Evolutionary conservation across 768 basidiomycete genomes (phyloP).

Genomic region (Leccinum broughii): DNA sequence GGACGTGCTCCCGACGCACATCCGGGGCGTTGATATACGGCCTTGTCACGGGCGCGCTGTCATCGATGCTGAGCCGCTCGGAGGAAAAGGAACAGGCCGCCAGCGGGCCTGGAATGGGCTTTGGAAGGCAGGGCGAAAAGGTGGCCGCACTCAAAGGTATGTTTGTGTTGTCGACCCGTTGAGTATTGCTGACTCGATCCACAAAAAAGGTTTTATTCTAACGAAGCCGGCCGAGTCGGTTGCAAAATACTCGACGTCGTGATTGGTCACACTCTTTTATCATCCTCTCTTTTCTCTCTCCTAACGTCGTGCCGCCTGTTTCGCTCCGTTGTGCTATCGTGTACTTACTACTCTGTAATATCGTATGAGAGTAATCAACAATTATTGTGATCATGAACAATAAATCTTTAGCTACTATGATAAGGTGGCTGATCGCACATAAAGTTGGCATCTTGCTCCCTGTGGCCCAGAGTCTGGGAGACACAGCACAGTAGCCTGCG

Average conservation of each 20-base stretch:
- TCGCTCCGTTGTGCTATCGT: conserved; percentile 9
- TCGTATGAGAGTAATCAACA: not conserved
- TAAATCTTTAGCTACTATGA: not conserved
- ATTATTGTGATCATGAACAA: not conserved
- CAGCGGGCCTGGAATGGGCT: conserved; percentile 58
- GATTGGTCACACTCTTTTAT: conserved; percentile 1
- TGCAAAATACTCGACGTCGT: conserved; percentile 41
- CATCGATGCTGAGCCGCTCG: conserved; percentile 7
- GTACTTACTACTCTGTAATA: conserved; percentile 4
- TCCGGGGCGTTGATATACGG: too few relatives aligned
- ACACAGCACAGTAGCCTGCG: too few relatives aligned
- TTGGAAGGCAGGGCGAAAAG: conserved; percentile 82
- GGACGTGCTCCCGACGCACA: conserved; percentile 40
- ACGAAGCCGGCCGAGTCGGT: conserved; percentile 59
- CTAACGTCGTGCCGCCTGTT: not conserved
- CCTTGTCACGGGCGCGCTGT: too few relatives aligned
- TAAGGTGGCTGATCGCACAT: not conserved
- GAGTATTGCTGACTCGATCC: not conserved
- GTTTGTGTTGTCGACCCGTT: conserved; percentile 10
- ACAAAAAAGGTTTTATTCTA: conserved; percentile 50
- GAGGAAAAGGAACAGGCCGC: conserved; percentile 11
- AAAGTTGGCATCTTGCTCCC: conserved; percentile 42
- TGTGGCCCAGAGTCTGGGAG: conserved; percentile 39
- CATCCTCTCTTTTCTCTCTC: conserved; percentile 3
- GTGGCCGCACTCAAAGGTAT: conserved; percentile 64